Evolutionary conservation across 129 eudicot genomes (phyloP).

Genomic region (Heracleum sosnowskyi): DNA sequence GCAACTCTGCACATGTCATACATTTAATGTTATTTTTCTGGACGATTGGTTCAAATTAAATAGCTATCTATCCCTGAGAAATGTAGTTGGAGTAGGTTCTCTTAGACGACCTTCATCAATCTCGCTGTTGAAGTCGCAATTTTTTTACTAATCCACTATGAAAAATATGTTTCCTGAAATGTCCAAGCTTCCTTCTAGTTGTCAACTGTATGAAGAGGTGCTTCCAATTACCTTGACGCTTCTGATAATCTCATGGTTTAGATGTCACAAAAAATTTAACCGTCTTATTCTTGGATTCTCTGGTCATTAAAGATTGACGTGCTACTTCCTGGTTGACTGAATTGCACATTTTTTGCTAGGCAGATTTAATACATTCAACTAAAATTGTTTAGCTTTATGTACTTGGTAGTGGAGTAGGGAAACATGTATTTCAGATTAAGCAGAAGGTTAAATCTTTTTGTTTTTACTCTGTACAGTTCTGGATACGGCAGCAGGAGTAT

Average conservation of each 20-base stretch:
- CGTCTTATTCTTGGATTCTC: neutral
- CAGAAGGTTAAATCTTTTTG: neutral
- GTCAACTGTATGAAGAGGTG: neutral
- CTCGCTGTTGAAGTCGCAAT: neutral
- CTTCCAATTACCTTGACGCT: neutral
- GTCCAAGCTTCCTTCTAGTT: neutral
- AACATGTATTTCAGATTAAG: neutral
- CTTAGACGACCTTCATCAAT: neutral
- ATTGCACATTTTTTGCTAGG: neutral
- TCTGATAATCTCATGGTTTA: neutral
- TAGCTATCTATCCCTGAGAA: neutral
- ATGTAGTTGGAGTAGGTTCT: neutral
- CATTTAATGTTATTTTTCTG: neutral
- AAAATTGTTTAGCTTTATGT: neutral
- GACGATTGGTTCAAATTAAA: neutral
- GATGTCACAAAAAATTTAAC: neutral
- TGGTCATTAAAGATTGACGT: neutral
- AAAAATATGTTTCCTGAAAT: neutral
- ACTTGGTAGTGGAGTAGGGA: neutral
- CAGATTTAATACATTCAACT: neutral
- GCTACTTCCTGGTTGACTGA: neutral
- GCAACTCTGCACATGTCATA: neutral
- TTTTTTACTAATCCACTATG: neutral
- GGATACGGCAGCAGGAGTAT: constrained; percentile 99
- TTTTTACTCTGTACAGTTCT: constrained; percentile 47